Evolutionary conservation across 2,329 filamentous ascomycete species (phyloP).

Genomic region (Ceratocystiopsis minuta): DNA sequence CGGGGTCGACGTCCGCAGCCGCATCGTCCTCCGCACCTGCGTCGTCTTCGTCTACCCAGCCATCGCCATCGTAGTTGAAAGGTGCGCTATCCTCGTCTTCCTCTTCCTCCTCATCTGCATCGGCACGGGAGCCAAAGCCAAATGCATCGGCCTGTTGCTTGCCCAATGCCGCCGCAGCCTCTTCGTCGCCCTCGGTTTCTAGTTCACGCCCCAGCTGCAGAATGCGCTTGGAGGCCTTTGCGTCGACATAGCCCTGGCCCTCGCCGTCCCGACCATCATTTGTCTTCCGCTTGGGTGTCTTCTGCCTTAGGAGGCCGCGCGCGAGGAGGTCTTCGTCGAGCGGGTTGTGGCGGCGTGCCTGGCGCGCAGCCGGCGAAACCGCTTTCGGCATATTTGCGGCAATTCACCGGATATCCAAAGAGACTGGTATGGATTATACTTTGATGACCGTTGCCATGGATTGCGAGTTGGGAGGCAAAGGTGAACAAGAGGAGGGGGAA

Average conservation of each 20-base stretch:
- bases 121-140: constrained; percentile 61
- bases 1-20: constrained; percentile 67
- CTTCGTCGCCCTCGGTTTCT: constrained; percentile 50
- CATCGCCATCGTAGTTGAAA: constrained; percentile 31
- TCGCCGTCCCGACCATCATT: constrained; percentile 39
- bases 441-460: background rate
- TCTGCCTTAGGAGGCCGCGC: constrained; percentile 51
- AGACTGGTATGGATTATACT: background rate
- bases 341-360: constrained; percentile 64
- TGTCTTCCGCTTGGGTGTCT: constrained; percentile 53
- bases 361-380: constrained; percentile 37
- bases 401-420: background rate
- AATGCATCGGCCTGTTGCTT: constrained; percentile 48
- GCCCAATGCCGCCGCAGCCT: background rate
- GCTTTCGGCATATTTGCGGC: constrained; percentile 60
- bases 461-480: too few species aligned
- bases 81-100: constrained; percentile 12
- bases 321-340: constrained; percentile 74
- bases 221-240: constrained; percentile 76
- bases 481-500: too few species aligned
- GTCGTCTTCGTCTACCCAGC: constrained; percentile 66
- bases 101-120: constrained; percentile 32
- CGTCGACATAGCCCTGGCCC: constrained; percentile 62
- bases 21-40: constrained; percentile 57
- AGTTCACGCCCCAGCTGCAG: constrained; percentile 78